Percentiles rank a stretch among this genome's conserved stretches.
Conservation (phyloP, 2,329 filamentous ascomycete genomes). For the Uncinocarpus reesii region DNA sequence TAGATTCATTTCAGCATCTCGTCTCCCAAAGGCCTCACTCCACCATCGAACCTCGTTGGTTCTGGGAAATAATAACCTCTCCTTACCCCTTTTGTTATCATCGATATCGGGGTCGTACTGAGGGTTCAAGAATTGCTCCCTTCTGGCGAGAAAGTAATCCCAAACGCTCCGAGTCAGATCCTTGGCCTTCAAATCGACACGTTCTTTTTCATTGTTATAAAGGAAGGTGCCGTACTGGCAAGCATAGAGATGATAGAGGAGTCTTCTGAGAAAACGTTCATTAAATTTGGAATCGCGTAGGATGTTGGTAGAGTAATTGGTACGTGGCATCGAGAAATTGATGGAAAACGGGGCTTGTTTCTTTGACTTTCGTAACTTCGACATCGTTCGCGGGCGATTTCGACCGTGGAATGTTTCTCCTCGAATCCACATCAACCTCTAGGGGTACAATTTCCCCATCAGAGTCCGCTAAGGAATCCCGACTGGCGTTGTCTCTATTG, state of each 20-base stretch:
- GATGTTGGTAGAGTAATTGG: constrained; percentile 75
- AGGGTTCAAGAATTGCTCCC: constrained; percentile 70
- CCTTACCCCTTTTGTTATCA: constrained; percentile 66
- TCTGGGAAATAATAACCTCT: constrained; percentile 72
- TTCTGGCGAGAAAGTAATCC: constrained; percentile 84
- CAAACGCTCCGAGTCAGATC: constrained; percentile 79
- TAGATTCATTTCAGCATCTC: constrained; percentile 87
- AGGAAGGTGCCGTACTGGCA: constrained; percentile 96
- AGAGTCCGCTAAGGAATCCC: constrained; percentile 53
- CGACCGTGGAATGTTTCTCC: constrained; percentile 30
- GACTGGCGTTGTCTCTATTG: constrained; percentile 62
- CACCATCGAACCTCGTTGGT: constrained; percentile 82
- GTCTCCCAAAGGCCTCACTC: constrained; percentile 75
- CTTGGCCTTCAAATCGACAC: constrained; percentile 56
- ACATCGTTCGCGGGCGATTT: constrained; percentile 41
- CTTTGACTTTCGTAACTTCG: constrained; percentile 64
- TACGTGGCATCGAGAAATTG: constrained; percentile 94
- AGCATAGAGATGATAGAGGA: constrained; percentile 89
- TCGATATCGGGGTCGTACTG: constrained; percentile 66
- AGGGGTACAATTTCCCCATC: constrained; percentile 44
- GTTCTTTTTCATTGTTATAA: constrained; percentile 87
- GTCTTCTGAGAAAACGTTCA: constrained; percentile 76
- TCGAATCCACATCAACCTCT: constrained; percentile 36
- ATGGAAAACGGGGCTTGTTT: constrained; percentile 92
- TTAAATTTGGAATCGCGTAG: constrained; percentile 91